Base-by-base conservation (phyloP, 2,329 filamentous ascomycete species). In the Sporothrix luriei region DNA sequence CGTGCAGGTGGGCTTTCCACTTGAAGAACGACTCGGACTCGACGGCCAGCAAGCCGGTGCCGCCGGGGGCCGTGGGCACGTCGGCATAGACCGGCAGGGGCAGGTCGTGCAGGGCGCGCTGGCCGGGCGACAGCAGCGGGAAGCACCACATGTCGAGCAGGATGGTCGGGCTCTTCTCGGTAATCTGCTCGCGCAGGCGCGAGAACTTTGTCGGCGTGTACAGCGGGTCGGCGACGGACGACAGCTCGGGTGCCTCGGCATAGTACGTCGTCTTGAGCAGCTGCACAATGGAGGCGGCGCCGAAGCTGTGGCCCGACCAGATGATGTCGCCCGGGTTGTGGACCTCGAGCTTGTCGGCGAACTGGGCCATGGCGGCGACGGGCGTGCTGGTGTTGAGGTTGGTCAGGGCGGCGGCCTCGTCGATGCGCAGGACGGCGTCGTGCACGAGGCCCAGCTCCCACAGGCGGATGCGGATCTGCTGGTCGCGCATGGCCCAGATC, bases 121-220 rank as follows among this genome's bases (percentile, higher is more conserved):
- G 90, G 51, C 84, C 80, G 5, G 86, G 85, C 1, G 87, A 87
- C 52, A 89, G 82, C 38, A 94, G 81, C 0, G 92, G 91, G 73
- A 94, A 84, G 71, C 88, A 89, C 92, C 92, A 96, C 80, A 93
- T 88, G 75, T 97, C 93, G 11, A 96, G 85, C 0, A 96, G 82
- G 70, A 92, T 84, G 0, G 88, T 81, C 0, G 90, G 85, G 10
- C 87, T 91, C 54, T 82, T 80, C 1, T 89, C 84, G 0, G 89
- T 93, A 72, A 96, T 85, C 77, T 94, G 92, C 1, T 78, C 77
- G 52, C 84, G 80, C 29, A 95, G 82, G 0, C 82, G 79, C 0
- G 88, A 89, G 59, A 83, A 80, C 6, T 80, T 76, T 1, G 80
- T 78, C 0, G 91, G 90, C 0, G 78, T 79, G 77, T 90, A 93